A percentile compares a stretch with the other conserved stretches of the same genome.
Conservation (phyloP, 129 eudicot species). For the Flaveria robusta region DNA sequence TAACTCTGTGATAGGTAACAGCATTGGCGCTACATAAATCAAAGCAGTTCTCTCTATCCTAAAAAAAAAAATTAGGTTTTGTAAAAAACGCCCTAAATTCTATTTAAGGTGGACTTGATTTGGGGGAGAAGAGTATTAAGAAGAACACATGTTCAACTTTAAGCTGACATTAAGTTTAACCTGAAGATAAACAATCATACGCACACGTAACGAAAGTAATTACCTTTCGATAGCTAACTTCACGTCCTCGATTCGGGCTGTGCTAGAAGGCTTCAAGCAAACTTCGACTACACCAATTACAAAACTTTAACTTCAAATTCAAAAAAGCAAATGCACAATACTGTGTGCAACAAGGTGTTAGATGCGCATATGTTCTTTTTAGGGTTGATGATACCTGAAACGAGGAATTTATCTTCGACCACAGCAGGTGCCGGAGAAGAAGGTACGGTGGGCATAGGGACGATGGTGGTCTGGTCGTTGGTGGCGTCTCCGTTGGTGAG, state of each 20-base stretch:
- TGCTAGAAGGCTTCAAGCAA: slow-evolving; percentile 80
- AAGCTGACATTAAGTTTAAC: neutral
- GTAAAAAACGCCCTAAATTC: neutral
- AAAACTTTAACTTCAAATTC: slow-evolving; percentile 17
- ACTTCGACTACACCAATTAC: slow-evolving; percentile 71
- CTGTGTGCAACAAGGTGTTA: neutral
- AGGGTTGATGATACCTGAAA: slow-evolving; percentile 53
- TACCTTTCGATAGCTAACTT: slow-evolving; percentile 79
- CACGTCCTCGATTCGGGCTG: slow-evolving; percentile 69
- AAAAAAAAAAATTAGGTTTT: neutral
- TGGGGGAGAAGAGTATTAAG: too few species aligned
- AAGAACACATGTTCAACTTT: neutral
- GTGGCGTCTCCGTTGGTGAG: slow-evolving; percentile 36
- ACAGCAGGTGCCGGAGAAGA: slow-evolving; percentile 43
- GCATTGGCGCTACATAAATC: neutral
- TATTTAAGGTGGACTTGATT: too few species aligned
- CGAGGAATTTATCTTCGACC: slow-evolving; percentile 59
- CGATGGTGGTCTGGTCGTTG: slow-evolving; percentile 34
- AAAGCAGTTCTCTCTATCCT: slow-evolving; percentile 1
- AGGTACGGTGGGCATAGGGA: slow-evolving; percentile 35
- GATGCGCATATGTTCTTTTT: neutral
- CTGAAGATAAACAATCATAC: neutral
- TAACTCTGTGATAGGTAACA: neutral
- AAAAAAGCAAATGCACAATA: neutral
- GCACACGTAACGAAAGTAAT: slow-evolving; percentile 8